Percentiles rank a stretch among this genome's conserved stretches.
These are phyloP conservation scores for Silybum marianum DNA, from an alignment of 129 eudicot species.

Conservation along the genomic window DNA sequence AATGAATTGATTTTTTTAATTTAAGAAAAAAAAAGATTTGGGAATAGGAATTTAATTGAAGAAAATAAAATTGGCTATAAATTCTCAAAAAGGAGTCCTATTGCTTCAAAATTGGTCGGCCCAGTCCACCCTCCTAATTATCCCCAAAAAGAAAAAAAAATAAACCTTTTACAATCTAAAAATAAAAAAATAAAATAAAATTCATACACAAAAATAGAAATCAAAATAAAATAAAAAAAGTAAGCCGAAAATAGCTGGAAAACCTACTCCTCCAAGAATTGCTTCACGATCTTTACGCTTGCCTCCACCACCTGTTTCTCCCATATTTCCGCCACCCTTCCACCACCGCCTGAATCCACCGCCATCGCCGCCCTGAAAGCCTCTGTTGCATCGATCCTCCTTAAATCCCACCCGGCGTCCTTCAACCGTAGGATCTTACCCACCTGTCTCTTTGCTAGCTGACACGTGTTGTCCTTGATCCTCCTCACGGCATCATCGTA, in stretches of 20 bases:
- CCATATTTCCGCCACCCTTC: constrained; percentile 50
- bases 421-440: constrained; percentile 75
- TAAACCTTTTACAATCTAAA: constrained; percentile 15
- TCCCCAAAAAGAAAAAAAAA: neutral
- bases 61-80: neutral
- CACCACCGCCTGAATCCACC: constrained; percentile 34
- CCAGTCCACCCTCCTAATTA: constrained; percentile 12
- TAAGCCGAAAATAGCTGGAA: constrained; percentile 62
- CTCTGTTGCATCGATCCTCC: constrained; percentile 70
- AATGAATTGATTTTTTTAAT: neutral
- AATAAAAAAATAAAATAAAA: neutral
- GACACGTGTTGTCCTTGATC: constrained; percentile 79
- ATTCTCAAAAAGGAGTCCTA: constrained; percentile 13
- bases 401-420: constrained; percentile 71
- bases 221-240: neutral
- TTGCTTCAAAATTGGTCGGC: constrained; percentile 33
- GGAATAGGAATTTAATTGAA: neutral
- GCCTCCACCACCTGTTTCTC: constrained; percentile 64
- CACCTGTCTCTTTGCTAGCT: constrained; percentile 67
- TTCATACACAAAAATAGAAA: neutral
- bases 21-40: neutral
- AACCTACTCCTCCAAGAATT: constrained; percentile 82
- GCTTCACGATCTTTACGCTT: constrained; percentile 83
- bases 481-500: constrained; percentile 60
- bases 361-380: constrained; percentile 54